Base-by-base conservation (phyloP, 768 basidiomycete species). In the Inosperma sp. region DNA sequence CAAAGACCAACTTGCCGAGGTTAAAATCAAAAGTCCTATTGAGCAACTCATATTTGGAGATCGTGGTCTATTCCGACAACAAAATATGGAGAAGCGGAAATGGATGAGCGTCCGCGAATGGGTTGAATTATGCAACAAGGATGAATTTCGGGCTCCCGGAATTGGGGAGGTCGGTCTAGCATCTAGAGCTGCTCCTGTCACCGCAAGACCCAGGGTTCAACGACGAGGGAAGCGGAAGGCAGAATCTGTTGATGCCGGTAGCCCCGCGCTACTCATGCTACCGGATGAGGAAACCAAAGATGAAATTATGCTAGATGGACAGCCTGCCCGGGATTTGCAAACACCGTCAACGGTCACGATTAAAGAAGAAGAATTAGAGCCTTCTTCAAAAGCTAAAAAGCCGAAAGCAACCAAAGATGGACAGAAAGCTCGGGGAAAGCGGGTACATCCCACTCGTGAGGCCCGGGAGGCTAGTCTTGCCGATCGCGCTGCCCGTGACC, bases 1-100 rank as follows among this genome's bases (percentile, higher is more conserved):
- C 41, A 77, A 77, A 16, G 72, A 79, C n/a, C 83, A 89, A 53
- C 76, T 99, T 17, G 73, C 76, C 9, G 60, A 74, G 5, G 81
- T 97, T 53, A 86, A 86, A 65, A 86, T 99, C 53, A 84, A 82
- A 69, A 80, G 81, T 13, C 93, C 96, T 2, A 98, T 98, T 59
- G 92, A 93, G 64, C 95, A 98, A 65, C 83, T 85, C 64, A 92
- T 97, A 84, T 70, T 84, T 33, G 95, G 95, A 7, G 77, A 80
- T 48, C 82, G 81, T 5, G 95, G 95, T 2, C 76, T 94, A 5
- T 98, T 92, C 65, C 82, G 90, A 17, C 86, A 91, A 58, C 82
- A 91, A 68, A 98, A 96, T 63, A 77, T 96, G 61, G 92, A 92
- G 71, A 93, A 90, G 68, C 79, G 88, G 54, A 82, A 82, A 57